A percentile compares a stretch with the other conserved stretches of the same genome.
Evolutionary conservation across 352 stramenopile species (phyloP).

Genomic region (Phytophthora podocarpi): DNA sequence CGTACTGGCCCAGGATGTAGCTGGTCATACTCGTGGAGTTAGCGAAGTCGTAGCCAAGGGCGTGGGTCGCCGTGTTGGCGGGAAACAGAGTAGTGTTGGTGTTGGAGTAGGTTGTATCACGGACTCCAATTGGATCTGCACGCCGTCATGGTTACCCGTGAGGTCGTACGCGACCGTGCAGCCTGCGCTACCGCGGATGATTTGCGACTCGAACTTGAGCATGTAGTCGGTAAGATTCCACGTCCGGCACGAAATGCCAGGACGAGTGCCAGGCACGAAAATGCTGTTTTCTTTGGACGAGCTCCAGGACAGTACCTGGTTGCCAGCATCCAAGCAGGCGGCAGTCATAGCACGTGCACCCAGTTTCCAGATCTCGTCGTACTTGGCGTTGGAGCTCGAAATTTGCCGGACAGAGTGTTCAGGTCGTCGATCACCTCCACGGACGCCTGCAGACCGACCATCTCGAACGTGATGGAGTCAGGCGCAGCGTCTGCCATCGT

Average conservation of each 20-base stretch:
- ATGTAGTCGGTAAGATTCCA: constrained; percentile 41
- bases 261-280: constrained; percentile 34
- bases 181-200: constrained; percentile 23
- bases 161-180: constrained; percentile 37
- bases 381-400: constrained; percentile 40
- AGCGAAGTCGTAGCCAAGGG: constrained; percentile 35
- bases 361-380: constrained; percentile 40
- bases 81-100: constrained; percentile 39
- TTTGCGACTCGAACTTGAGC: constrained; percentile 38
- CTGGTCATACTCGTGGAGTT: constrained; percentile 36
- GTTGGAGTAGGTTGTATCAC: constrained; percentile 34
- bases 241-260: constrained; percentile 32
- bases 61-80: constrained; percentile 31
- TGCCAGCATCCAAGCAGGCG: constrained; percentile 32
- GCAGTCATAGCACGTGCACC: constrained; percentile 31
- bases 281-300: constrained; percentile 34
- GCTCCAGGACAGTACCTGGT: constrained; percentile 32
- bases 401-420: constrained; percentile 28
- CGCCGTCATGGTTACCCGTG: constrained; percentile 34
- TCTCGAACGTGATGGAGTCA: constrained; percentile 34
- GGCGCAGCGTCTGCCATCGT: constrained; percentile 36
- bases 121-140: constrained; percentile 40
- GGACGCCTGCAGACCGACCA: constrained; percentile 28
- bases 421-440: constrained; percentile 36
- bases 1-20: constrained; percentile 38